Conservation (phyloP, 208 protist species). For the Acanthamoeba healyi region DNA sequence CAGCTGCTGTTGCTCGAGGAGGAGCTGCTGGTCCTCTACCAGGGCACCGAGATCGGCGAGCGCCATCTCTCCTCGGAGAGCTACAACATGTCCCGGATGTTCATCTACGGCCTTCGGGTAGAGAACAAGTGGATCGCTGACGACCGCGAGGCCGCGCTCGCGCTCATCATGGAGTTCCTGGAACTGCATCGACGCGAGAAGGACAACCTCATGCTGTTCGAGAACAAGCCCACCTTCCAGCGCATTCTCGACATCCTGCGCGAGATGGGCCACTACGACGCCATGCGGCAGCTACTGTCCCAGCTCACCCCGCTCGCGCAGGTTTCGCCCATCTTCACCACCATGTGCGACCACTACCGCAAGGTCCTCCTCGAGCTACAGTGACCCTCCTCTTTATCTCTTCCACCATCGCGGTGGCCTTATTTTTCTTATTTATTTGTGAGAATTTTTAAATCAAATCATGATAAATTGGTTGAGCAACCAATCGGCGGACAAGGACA, state of each 20-base stretch:
- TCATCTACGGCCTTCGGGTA: slow-evolving; percentile 48
- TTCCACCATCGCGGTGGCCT: too few species aligned
- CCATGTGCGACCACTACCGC: slow-evolving; percentile 48
- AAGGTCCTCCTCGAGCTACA: not conserved
- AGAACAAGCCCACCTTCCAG: slow-evolving; percentile 52
- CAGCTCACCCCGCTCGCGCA: not conserved
- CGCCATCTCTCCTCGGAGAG: not conserved
- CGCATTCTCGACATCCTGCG: slow-evolving; percentile 22
- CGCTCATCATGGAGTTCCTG: slow-evolving; percentile 3
- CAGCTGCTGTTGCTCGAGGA: slow-evolving; percentile 57
- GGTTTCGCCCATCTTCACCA: slow-evolving; percentile 33
- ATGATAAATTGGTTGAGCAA: too few species aligned
- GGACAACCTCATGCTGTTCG: slow-evolving; percentile 48
- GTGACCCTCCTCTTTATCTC: not conserved
- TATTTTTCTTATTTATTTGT: too few species aligned
- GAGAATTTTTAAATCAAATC: too few species aligned
- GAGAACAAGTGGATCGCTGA: slow-evolving; percentile 51
- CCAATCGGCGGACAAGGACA: too few species aligned
- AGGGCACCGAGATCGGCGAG: slow-evolving; percentile 38
- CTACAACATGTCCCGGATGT: slow-evolving; percentile 17
- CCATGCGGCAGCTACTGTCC: not conserved
- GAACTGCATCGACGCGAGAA: slow-evolving; percentile 26
- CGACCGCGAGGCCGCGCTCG: not conserved
- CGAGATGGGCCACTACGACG: slow-evolving; percentile 15
- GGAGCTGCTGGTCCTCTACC: slow-evolving; percentile 48